Base-by-base conservation (phyloP, 805 yeast genomes). In the Candida maesae region DNA sequence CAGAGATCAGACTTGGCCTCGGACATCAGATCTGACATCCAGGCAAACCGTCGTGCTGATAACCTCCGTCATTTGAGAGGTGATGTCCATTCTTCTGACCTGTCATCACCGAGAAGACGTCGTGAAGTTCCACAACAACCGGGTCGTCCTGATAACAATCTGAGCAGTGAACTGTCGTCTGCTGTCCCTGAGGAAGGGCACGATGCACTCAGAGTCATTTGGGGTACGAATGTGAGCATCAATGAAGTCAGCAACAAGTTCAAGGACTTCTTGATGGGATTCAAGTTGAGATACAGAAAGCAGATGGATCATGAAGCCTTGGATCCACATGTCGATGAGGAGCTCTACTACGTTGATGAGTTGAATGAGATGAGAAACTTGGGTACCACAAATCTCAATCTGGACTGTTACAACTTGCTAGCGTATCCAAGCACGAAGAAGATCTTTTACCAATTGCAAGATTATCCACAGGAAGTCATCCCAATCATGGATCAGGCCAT, bases 191-290 rank as follows among this genome's bases (percentile, higher is more conserved):
- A 63, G 14, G 56, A 56, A 8, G 61, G 67, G 18, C 78, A 76
- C 39, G 96, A 84, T 50, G 95, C 95, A 0, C 79, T 81, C 18
- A 76, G 95, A 55, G 95, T 93, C 39, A 91, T 93, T 56, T 93
- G 99, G 99, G 99, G 99, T 64, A 93, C 99, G 1, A 89, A 91
- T 58, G 96, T 93, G 20, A 84, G 95, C 35, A 90, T 93, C 56
- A 86, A 80, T 56, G 96, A 93, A 57, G 82, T 93, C 52, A 75
- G 85, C 28, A 83, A 79, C 51, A 73, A 76, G 37, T 91, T 93
- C 66, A 73, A 95, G 49, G 81, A 81, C 49, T 93, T 93, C 51
- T 66, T 93, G 53, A 81, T 84, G 81, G 77, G 83, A 19, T 93
- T 89, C 70, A 85, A 88, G 59, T 67, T 74, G 65, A 84, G 81